Evolutionary conservation across 768 basidiomycete genomes (phyloP).

Genomic region (Pisolithus tinctorius): DNA sequence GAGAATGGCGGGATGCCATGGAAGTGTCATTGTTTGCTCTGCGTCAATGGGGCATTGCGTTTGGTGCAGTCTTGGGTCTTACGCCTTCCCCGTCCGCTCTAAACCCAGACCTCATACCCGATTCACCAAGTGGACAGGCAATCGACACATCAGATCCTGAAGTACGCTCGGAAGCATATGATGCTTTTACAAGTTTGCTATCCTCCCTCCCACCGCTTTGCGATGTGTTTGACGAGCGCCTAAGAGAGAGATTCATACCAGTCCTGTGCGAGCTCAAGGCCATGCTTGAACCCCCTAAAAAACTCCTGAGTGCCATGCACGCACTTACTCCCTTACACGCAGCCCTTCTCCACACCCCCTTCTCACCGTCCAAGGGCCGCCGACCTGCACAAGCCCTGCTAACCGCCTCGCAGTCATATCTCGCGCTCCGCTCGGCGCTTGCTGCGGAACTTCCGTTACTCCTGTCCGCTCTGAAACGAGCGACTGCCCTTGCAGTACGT

Average conservation of each 20-base stretch:
- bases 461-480: slow-evolving; percentile 51
- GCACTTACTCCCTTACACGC: slow-evolving; percentile 69
- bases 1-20: slow-evolving; percentile 56
- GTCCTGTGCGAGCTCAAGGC: slow-evolving; percentile 52
- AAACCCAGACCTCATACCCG: slow-evolving; percentile 4
- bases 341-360: slow-evolving; percentile 59
- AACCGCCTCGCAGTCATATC: slow-evolving; percentile 69
- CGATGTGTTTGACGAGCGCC: slow-evolving; percentile 43
- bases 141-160: slow-evolving; percentile 17
- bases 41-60: slow-evolving; percentile 55
- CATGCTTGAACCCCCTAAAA: slow-evolving; percentile 55
- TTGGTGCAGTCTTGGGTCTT: slow-evolving; percentile 63
- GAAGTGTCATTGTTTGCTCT: slow-evolving; percentile 43
- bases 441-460: slow-evolving; percentile 65
- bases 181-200: slow-evolving; percentile 61
- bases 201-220: slow-evolving; percentile 48
- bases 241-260: slow-evolving; percentile 49
- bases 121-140: background rate
- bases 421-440: slow-evolving; percentile 69
- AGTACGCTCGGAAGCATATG: slow-evolving; percentile 52
- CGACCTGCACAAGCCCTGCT: slow-evolving; percentile 62
- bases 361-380: slow-evolving; percentile 44
- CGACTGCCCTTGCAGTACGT: slow-evolving; percentile 45
- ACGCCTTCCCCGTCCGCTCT: slow-evolving; percentile 29
- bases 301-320: slow-evolving; percentile 65